A percentile compares a stretch with the other conserved stretches of the same genome.
These are phyloP conservation scores for Thozetella sp. DNA, from an alignment of 495 filamentous ascomycete genomes.

Conservation along the genomic window DNA sequence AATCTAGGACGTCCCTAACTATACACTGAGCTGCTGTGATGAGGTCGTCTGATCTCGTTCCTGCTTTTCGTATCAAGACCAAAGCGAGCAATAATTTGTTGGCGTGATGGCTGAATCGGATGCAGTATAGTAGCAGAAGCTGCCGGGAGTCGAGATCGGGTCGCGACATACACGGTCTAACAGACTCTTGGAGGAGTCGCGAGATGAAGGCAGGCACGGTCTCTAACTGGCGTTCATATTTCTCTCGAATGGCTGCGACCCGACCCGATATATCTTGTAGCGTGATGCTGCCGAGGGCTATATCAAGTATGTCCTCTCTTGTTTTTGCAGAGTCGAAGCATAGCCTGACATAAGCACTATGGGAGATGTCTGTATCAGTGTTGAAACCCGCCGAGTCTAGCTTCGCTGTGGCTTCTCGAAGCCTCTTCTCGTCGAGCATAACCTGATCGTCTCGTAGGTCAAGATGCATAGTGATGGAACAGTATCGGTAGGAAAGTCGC, in stretches of 20 bases:
- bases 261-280: constrained; percentile 23
- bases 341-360: constrained; percentile 23
- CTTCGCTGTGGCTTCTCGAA: constrained; percentile 17
- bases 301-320: constrained; percentile 28
- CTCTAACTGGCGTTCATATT: constrained; percentile 31
- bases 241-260: constrained; percentile 31
- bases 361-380: constrained; percentile 18
- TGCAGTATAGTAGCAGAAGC: constrained; percentile 29
- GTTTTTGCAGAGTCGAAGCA: constrained; percentile 20
- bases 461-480: constrained; percentile 21
- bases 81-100: constrained; percentile 46
- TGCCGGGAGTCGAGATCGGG: constrained; percentile 21
- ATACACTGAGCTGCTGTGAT: constrained; percentile 36
- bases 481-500: constrained; percentile 26
- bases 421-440: constrained; percentile 16
- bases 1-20: constrained; percentile 35
- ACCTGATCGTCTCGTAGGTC: constrained; percentile 21
- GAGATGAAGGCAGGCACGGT: constrained; percentile 35
- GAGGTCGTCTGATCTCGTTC: constrained; percentile 31
- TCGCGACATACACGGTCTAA: constrained; percentile 14
- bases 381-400: constrained; percentile 26
- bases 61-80: constrained; percentile 39
- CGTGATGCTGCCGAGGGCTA: constrained; percentile 23
- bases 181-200: constrained; percentile 21
- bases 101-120: constrained; percentile 38